phyloP scores from a whole-genome alignment of 169 alveolate genomes.

The Plasmodium cynomolgi region DNA sequence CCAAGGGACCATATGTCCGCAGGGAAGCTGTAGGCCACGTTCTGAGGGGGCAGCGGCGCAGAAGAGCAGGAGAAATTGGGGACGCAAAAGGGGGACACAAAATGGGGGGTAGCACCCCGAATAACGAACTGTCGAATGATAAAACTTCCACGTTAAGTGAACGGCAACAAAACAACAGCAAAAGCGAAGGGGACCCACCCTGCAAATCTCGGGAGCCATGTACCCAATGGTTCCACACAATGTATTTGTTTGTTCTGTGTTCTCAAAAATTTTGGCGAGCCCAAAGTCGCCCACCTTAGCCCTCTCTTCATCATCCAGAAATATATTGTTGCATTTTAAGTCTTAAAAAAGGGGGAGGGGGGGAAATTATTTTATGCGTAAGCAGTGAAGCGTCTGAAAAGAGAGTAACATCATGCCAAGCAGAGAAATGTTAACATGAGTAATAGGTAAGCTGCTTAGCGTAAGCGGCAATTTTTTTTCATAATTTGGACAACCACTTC shows the following conservation, averaged over 20 bases:
- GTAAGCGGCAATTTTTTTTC: not conserved
- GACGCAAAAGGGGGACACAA: not conserved
- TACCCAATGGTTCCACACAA: slow-evolving; percentile 77
- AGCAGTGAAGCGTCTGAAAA: not conserved
- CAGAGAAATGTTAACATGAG: not conserved
- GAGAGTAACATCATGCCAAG: not conserved
- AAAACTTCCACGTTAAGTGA: not conserved
- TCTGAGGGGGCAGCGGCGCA: not conserved
- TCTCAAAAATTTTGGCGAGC: slow-evolving; percentile 56
- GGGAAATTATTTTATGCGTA: not conserved
- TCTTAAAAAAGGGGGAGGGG: slow-evolving; percentile 22
- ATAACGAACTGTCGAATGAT: not conserved
- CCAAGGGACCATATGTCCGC: slow-evolving; percentile 78
- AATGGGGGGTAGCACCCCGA: not conserved
- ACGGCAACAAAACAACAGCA: not conserved
- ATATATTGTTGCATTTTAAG: slow-evolving; percentile 74
- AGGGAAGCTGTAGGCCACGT: slow-evolving; percentile 50
- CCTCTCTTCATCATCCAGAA: slow-evolving; percentile 74
- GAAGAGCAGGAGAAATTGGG: not conserved
- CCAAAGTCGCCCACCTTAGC: slow-evolving; percentile 76
- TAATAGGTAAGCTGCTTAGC: not conserved
- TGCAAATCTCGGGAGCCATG: slow-evolving; percentile 76
- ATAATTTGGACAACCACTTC: not conserved
- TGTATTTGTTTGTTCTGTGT: slow-evolving; percentile 71
- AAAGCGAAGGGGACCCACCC: slow-evolving; percentile 7